Evolutionary conservation across 805 yeast genomes (phyloP), one percentile per base, ranked within the genome.

Genomic region (Lipomyces yamadae): DNA sequence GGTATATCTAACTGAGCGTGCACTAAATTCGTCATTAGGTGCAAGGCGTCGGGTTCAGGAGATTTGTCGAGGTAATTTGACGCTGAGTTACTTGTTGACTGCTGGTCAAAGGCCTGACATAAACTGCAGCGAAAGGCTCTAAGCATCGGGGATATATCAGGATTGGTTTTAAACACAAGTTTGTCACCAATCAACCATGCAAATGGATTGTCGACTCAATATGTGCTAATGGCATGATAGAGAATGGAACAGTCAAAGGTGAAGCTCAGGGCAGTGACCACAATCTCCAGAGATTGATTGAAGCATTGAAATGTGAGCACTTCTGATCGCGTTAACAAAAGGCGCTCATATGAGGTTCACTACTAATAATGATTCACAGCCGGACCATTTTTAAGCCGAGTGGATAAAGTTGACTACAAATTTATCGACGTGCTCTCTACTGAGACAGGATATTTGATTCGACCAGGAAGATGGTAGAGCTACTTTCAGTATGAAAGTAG

Each of bases 121-220:
- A 11, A 29, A 24, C 29, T 29, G 6, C 32, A 66, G 70, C 56
- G 54, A 39, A 18, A 53, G 8, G 64, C 68, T 2, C 29, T 8
- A 10, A 30, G 39, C 4, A 33, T 53, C 6, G 67, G 67, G 6
- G 45, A 32, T 33, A 54, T 60, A 5, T 37, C 68, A 10, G 70
- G 70, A 24, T 64, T 59, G 53, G 65, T 61, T 13, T 54, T 18
- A 32, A 66, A 66, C 35, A 60, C 70, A 33, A 57, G 70, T 63
- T 60, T n/a, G 69, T 13, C 4, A 15, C 8, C 4, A 18, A 45
- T 8, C 7, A 35, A 7, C 39, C 4, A 8, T 5, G 24, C 24
- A 11, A 15, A 15, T n/a, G 48, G 24, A 4, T 8, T 61, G n/a
- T 15, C 32, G 52, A 10, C 37, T 2, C 35, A n/a, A n/a, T 60